Evolutionary conservation across 495 filamentous ascomycete genomes (phyloP), one percentile per base, ranked within the genome.

Genomic region (Talaromyces ruber): DNA sequence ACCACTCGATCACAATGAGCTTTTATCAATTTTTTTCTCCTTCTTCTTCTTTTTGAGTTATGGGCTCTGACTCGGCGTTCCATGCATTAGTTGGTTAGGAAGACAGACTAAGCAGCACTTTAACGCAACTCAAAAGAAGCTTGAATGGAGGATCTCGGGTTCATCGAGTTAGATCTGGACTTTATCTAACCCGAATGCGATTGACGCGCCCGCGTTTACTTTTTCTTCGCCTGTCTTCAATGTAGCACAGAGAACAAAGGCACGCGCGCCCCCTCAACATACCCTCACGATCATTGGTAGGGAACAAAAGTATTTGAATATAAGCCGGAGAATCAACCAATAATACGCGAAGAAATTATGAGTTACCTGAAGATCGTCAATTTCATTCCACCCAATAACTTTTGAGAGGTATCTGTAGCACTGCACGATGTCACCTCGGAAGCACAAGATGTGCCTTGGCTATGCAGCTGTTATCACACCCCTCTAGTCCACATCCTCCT

Each of bases 391-490:
- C 34, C 34, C 34, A 39, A 39, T 39, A 39, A 16, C 14, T 8
- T 21, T 9, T 2, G 14, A 51, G 3, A 24, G 45, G 1, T 21
- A 21, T 21, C 11, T 12, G 6, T 26, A 55, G 52, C 26, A 21
- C 26, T 30, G 54, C 54, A 57, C 54, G 54, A 57, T 34, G 54
- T 57, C 16, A 57, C 54, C 12, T 57, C 54, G 28, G 54, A 57
- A 34, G 54, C 54, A 57, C 18, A 34, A 6, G 51, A 54, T 26
- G 51, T 26, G 51, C 51, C 26, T 54, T 25, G 26, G 28, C 26
- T n/a, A 54, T 57, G 54, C 54, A 57, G 29, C 26, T 34, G 26
- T 16, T 57, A 57, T 57, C 54, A 57, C 54, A 57, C 54, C 43
- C 43, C 6, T 47, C 43, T 47, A 47, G 43, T 47, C 43, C 43